A percentile compares a stretch with the other conserved stretches of the same genome.
Evolutionary conservation across 2,329 filamentous ascomycete species (phyloP).

Genomic region (Orbilia javanica): DNA sequence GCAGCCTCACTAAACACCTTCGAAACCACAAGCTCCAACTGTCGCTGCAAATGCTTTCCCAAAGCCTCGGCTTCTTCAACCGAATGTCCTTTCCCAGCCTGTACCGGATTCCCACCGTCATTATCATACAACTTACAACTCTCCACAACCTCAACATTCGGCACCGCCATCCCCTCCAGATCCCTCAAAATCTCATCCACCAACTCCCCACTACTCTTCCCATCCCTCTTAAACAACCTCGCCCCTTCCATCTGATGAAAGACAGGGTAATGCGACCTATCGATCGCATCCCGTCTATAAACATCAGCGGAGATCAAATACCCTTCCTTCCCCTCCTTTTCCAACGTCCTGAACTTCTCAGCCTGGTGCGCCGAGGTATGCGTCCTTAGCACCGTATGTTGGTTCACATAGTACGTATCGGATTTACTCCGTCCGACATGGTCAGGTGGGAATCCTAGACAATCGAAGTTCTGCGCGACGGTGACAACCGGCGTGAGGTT

Average conservation of each 20-base stretch:
- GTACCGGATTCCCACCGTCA: constrained; percentile 83
- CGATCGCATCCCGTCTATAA: constrained; percentile 93
- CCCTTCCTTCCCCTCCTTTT: constrained; percentile 72
- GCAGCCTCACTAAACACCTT: constrained; percentile 77
- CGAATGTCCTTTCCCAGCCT: constrained; percentile 75
- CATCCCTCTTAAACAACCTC: constrained; percentile 84
- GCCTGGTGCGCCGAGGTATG: constrained; percentile 96
- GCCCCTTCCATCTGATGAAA: constrained; percentile 99
- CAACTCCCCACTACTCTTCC: constrained; percentile 68
- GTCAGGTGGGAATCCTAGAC: constrained; percentile 87
- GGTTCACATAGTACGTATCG: constrained; percentile 96
- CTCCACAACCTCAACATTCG: constrained; percentile 83
- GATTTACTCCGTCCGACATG: constrained; percentile 88
- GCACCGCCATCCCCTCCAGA: constrained; percentile 77
- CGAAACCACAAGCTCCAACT: constrained; percentile 88
- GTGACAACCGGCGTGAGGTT: constrained; percentile 85
- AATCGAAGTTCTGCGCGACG: constrained; percentile 92
- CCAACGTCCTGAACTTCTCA: constrained; percentile 79
- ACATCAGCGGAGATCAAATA: constrained; percentile 95
- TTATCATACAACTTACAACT: constrained; percentile 81
- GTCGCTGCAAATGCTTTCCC: constrained; percentile 85
- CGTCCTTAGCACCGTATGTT: constrained; percentile 84
- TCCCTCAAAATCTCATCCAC: constrained; percentile 74
- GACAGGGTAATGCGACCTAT: constrained; percentile 93
- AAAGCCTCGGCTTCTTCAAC: constrained; percentile 84